Evolutionary conservation across 306 rosid species (phyloP), one percentile per base, ranked within the genome.

Genomic region (Albizia julibrissin): DNA sequence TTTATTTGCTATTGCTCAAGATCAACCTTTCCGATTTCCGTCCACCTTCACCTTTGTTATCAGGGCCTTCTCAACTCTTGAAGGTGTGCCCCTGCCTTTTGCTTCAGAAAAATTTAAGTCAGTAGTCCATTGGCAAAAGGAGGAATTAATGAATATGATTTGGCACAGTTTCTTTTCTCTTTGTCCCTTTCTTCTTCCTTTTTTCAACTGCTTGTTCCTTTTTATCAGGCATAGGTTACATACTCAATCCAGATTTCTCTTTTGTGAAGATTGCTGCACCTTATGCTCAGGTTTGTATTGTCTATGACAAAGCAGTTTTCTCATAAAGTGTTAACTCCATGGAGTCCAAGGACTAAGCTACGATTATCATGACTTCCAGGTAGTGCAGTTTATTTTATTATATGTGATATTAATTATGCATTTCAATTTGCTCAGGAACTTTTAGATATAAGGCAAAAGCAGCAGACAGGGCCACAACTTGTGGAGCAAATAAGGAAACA

Each of bases 201-300:
- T 43, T 43, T 75, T 2, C 15, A 67, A n/a, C 52, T 52, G 49
- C 50, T 77, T 64, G 37, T 79, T 37, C 42, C 80, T 71, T 75
- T 59, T 62, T 82, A 77, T 66, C 88, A 93, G 94, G 98, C 86
- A 88, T 95, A 82, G 96, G 99, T 67, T 92, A 92, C 88, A 84
- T 66, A 18, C 97, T 95, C 26, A 87, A 90, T 91, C 91, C 93
- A 75, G 86, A 90, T 80, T 95, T 95, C 84, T 93, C 99, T 49
- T 95, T 95, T 49, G 99, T 86, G 69, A 92, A 95, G 90, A 91
- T 93, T 75, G 99, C 96, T 27, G 96, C 99, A 34, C 99, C 99
- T 10, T 95, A 91, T 92, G 99, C 98, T 1, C 98, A 95, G 97
- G 98, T 95, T 81, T 34, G 71, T 19, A 42, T 58, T 19, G 68